Conservation (phyloP, 345 rosid genomes). For the Gossypioides kirkii region DNA sequence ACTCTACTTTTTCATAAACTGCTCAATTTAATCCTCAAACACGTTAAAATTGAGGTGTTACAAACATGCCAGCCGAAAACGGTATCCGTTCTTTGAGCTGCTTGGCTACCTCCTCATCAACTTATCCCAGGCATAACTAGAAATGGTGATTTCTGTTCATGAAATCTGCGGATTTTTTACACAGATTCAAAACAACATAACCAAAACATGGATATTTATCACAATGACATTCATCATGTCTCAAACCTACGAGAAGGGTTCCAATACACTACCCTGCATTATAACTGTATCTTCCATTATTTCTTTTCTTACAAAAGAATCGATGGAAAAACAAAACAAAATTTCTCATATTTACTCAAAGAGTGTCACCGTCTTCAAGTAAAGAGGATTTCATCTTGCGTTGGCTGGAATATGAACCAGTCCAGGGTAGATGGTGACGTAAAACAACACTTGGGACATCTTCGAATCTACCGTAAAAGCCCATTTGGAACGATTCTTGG, state of each 20-base stretch:
- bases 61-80: too few relatives aligned
- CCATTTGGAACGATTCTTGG: neutral
- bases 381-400: neutral
- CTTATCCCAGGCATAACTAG: too few relatives aligned
- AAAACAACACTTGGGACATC: neutral
- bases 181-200: too few relatives aligned
- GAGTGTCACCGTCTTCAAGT: slow-evolving; percentile 21
- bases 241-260: neutral
- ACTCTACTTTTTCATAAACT: too few relatives aligned
- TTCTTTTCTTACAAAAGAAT: slow-evolving; percentile 32
- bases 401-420: slow-evolving; percentile 11
- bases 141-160: too few relatives aligned
- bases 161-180: too few relatives aligned
- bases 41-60: too few relatives aligned
- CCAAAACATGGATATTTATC: too few relatives aligned
- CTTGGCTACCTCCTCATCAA: too few relatives aligned
- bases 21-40: too few relatives aligned
- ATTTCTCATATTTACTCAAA: slow-evolving; percentile 28
- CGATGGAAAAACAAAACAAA: neutral
- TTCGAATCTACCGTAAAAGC: neutral
- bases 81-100: too few relatives aligned
- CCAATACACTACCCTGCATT: slow-evolving; percentile 15
- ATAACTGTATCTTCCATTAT: slow-evolving; percentile 23
- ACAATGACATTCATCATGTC: neutral
- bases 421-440: neutral